Base-by-base conservation (phyloP, 805 yeast genomes). In the Phaffomyces antillensis region DNA sequence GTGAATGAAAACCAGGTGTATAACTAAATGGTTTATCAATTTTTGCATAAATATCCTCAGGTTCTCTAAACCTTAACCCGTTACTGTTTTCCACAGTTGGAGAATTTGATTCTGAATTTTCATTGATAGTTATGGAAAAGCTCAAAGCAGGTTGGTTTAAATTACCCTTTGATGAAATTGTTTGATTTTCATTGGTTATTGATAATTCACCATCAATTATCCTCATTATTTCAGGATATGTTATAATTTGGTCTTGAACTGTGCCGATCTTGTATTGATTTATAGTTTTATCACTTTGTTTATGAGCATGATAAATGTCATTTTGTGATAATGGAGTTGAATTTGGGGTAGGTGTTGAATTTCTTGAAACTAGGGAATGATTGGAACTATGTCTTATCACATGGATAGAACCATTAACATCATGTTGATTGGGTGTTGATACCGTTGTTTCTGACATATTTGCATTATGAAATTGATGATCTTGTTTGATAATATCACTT, bases 1-100 rank as follows among this genome's bases (percentile, higher is more conserved):
- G 71, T 39, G 81, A 78, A 63, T 89, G 96, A 62, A 84, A 91
- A 3, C 96, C 96, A 1, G 89, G 85, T 0, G 96, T 90, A 59
- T 93, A 91, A 9, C 90, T 77, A 59, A 85, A 93, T 1, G 98
- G 97, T 42, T 68, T 72, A 20, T 66, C 71, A 15, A 91, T 86
- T 42, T 77, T 72, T 18, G 83, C 79, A 65, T 91, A 93, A 13
- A 91, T 83, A 50, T 85, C 91, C 55, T 79, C 81, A 0, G 93
- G 87, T 50, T 83, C 86, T 46, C 71, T 72, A 60, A 65, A 79
- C 23, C 68, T 54, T 25, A 73, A 52, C 1, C 77, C 78, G 54
- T 72, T 51, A 11, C 39, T 38, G n/a, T 40, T 44, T 35, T 48
- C 53, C 5, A 17, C 5, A 32, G 7, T 31, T 33, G 36, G 32